phyloP scores from a whole-genome alignment of 2,329 filamentous ascomycete species.

The Penicillium sp. region DNA sequence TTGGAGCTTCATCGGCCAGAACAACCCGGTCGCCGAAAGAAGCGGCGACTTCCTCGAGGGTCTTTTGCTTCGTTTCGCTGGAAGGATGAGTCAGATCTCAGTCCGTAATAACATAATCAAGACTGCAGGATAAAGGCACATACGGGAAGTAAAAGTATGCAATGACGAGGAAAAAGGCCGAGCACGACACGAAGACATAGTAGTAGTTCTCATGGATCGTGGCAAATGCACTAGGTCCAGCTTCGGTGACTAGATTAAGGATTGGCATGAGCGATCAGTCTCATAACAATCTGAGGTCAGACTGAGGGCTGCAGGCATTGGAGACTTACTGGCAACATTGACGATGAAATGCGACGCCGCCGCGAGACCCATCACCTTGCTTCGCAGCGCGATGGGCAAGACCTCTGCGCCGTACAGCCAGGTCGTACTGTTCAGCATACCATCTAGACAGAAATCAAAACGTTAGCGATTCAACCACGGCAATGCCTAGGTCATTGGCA shows the following conservation, averaged over 20 bases:
- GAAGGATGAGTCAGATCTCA: not conserved
- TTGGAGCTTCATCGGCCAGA: slow-evolving; percentile 25
- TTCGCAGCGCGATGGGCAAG: slow-evolving; percentile 54
- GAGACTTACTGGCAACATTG: slow-evolving; percentile 50
- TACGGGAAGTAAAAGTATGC: slow-evolving; percentile 59
- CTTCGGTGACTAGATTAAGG: slow-evolving; percentile 48
- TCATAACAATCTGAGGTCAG: not conserved
- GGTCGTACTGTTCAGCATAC: slow-evolving; percentile 57
- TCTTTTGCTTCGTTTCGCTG: slow-evolving; percentile 52
- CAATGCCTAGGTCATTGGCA: not conserved
- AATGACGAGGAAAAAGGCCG: slow-evolving; percentile 53
- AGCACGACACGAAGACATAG: slow-evolving; percentile 60
- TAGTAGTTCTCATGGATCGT: slow-evolving; percentile 63
- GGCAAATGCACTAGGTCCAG: slow-evolving; percentile 58
- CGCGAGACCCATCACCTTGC: slow-evolving; percentile 58
- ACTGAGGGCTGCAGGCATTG: slow-evolving; percentile 1
- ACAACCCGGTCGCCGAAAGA: slow-evolving; percentile 53
- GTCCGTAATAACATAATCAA: not conserved
- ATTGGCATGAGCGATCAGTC: not conserved
- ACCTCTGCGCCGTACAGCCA: slow-evolving; percentile 61
- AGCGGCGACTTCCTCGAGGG: slow-evolving; percentile 52
- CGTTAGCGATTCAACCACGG: slow-evolving; percentile 2
- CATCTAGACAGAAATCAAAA: slow-evolving; percentile 35
- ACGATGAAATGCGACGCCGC: slow-evolving; percentile 58
- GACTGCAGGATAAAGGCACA: slow-evolving; percentile 17